Evolutionary conservation across 148 eudicot genomes (phyloP).

Genomic region (Silene uniflora): DNA sequence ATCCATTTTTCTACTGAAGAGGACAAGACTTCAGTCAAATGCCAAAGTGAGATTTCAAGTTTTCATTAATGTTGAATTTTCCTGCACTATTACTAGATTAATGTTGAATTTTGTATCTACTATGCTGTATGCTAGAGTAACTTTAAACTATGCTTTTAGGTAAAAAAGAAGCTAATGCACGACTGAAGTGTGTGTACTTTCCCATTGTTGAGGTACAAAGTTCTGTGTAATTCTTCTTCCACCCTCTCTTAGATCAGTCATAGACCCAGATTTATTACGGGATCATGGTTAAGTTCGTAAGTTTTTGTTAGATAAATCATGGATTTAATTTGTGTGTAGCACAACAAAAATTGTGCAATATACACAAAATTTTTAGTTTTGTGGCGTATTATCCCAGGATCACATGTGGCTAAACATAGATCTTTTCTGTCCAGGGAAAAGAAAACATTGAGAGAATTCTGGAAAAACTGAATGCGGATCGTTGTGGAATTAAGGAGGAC

Average conservation of each 20-base stretch:
- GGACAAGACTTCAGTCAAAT: constrained; percentile 17
- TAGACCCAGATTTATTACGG: background rate
- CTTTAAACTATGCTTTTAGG: constrained; percentile 31
- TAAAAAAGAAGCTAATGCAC: constrained; percentile 51
- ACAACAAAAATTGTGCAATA: too few species aligned
- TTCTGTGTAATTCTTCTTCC: background rate
- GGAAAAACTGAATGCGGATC: constrained; percentile 43
- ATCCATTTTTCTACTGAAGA: constrained; percentile 35
- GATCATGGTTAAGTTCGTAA: too few species aligned
- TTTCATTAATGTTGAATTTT: background rate
- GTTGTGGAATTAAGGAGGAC: constrained; percentile 41
- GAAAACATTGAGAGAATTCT: constrained; percentile 59
- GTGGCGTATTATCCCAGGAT: background rate
- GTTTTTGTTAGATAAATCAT: too few species aligned
- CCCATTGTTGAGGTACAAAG: constrained; percentile 50
- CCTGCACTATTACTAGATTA: background rate
- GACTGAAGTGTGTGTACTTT: constrained; percentile 61
- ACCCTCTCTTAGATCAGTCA: background rate
- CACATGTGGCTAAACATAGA: background rate
- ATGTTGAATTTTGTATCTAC: background rate
- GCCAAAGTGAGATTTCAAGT: constrained; percentile 27
- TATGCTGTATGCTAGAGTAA: background rate
- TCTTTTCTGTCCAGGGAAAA: constrained; percentile 44
- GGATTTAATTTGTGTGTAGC: too few species aligned
- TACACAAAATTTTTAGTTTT: too few species aligned